phyloP scores from a whole-genome alignment of 1,139 yeast genomes.

The Saccharomyces hybrid region DNA sequence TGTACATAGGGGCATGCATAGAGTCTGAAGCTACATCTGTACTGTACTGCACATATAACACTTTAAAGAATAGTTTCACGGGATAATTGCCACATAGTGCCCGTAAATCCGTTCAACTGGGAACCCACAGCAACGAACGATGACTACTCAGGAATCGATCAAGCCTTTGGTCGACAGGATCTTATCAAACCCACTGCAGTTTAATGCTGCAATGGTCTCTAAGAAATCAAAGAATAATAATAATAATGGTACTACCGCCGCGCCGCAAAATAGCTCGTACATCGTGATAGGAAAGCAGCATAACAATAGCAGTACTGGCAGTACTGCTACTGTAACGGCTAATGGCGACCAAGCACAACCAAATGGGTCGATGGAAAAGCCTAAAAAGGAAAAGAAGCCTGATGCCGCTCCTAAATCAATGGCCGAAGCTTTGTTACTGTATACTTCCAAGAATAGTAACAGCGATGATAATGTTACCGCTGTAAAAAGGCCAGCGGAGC shows the following conservation, averaged over 20 bases:
- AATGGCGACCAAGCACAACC: neutral
- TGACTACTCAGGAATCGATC: conserved; percentile 24
- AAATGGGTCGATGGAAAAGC: neutral
- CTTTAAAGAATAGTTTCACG: neutral
- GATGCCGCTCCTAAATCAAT: conserved; percentile 19
- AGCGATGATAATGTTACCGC: neutral
- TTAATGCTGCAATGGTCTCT: conserved; percentile 39
- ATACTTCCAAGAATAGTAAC: conserved; percentile 7
- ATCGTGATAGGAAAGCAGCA: conserved; percentile 23
- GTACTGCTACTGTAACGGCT: conserved; percentile 2
- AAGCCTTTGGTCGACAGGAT: conserved; percentile 48
- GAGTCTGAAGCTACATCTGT: neutral
- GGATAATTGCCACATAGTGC: neutral
- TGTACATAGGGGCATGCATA: neutral
- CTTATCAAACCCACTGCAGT: conserved; percentile 52
- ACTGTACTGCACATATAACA: neutral
- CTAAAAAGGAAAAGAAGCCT: conserved; percentile 6
- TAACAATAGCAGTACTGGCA: conserved; percentile 4
- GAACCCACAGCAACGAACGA: conserved; percentile 4
- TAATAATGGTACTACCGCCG: conserved; percentile 18
- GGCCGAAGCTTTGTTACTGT: conserved; percentile 24
- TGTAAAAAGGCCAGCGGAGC: conserved; percentile 8
- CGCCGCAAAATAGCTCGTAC: conserved; percentile 17
- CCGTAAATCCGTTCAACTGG: conserved; percentile 2
- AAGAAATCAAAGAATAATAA: neutral